Percentiles rank a stretch among this genome's conserved stretches.
These are phyloP conservation scores for Kwoniella europaea DNA, from an alignment of 768 basidiomycete genomes.

Conservation along the genomic window DNA sequence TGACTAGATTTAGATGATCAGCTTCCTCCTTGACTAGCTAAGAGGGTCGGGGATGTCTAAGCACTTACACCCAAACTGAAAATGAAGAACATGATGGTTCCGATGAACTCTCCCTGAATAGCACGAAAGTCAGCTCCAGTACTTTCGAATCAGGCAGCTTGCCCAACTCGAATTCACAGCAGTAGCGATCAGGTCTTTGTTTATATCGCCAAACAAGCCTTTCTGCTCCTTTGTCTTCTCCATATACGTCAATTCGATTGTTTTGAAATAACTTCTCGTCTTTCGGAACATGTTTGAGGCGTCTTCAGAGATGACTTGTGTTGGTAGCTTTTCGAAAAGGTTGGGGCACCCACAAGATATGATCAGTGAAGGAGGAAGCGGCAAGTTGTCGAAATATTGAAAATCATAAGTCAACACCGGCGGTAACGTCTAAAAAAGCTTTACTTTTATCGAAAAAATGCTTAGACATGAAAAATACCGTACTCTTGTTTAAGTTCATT, in stretches of 20 bases:
- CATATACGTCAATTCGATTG: constrained; percentile 3
- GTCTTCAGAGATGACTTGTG: not conserved
- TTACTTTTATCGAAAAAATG: too few species aligned
- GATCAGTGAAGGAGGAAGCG: not conserved
- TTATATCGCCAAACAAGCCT: constrained; percentile 18
- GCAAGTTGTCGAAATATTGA: not conserved
- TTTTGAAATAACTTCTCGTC: not conserved
- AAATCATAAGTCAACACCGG: not conserved
- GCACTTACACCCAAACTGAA: constrained; percentile 45
- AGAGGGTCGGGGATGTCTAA: not conserved
- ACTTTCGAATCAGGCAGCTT: not conserved
- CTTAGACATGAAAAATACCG: not conserved
- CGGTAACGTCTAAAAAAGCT: not conserved
- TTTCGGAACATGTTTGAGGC: not conserved
- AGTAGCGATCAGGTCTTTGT: constrained; percentile 24
- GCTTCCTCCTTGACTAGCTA: not conserved
- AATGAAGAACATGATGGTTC: constrained; percentile 49
- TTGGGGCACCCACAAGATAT: too few species aligned
- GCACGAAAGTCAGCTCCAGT: too few species aligned
- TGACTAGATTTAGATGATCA: not conserved
- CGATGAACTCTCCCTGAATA: constrained; percentile 48
- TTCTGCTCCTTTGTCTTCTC: not conserved
- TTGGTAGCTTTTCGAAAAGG: not conserved
- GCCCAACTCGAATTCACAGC: constrained; percentile 14
- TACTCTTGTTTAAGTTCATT: not conserved